Percentiles rank a stretch among this genome's conserved stretches.
Conservation (phyloP, 2,329 filamentous ascomycete species). For the Juglanconis oblonga region DNA sequence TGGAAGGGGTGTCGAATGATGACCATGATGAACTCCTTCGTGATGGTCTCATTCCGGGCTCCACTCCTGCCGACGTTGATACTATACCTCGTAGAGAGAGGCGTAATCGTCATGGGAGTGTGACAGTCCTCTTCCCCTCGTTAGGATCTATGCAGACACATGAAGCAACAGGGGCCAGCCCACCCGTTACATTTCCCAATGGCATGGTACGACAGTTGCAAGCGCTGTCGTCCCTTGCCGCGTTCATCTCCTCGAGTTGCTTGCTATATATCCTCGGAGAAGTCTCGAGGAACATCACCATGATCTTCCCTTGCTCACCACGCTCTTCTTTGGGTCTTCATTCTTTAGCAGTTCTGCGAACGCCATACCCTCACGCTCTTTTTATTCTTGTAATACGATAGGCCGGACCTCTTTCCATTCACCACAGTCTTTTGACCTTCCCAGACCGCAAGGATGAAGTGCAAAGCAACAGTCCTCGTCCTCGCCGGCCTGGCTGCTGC, state of each 20-base stretch:
- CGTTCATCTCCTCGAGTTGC: neutral
- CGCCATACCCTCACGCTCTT: conserved; percentile 13
- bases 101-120: conserved; percentile 7
- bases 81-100: conserved; percentile 9
- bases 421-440: neutral
- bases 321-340: conserved; percentile 10
- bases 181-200: neutral
- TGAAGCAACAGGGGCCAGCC: conserved; percentile 5
- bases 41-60: conserved; percentile 22
- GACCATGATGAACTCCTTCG: neutral
- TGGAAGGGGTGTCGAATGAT: neutral
- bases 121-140: neutral
- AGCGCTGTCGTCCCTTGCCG: neutral
- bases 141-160: neutral
- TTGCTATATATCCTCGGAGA: conserved; percentile 8
- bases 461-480: conserved; percentile 27
- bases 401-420: conserved; percentile 12
- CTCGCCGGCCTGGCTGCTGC: conserved; percentile 29
- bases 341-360: conserved; percentile 16
- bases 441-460: conserved; percentile 27
- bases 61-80: conserved; percentile 18
- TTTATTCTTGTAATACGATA: conserved; percentile 6
- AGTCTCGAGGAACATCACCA: neutral
- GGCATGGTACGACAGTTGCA: neutral
- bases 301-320: conserved; percentile 1